phyloP scores from a whole-genome alignment of 1,139 yeast genomes.

The Geotrichum fermentans region DNA sequence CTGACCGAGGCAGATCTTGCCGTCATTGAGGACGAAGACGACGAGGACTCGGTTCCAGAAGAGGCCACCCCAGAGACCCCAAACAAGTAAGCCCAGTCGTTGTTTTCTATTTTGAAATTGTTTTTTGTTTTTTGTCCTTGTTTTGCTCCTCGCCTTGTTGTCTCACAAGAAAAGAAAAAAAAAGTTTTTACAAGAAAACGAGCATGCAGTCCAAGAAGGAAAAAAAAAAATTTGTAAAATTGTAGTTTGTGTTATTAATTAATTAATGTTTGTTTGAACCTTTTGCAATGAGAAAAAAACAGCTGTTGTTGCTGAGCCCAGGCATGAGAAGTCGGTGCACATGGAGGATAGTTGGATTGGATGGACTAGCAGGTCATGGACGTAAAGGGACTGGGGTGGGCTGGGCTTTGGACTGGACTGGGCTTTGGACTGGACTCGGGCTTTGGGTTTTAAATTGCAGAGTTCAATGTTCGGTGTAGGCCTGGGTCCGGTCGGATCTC shows the following conservation, averaged over 20 bases:
- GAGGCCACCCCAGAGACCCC: background rate
- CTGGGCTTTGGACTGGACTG: no score
- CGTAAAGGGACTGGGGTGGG: no score
- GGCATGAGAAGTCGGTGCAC: no score
- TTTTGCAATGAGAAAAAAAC: background rate
- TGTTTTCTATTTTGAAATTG: no score
- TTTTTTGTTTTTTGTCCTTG: background rate
- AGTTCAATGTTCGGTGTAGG: no score
- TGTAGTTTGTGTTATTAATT: conserved; percentile 1
- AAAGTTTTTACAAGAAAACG: background rate
- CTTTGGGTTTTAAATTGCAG: no score
- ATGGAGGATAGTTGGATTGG: no score
- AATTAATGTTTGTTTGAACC: conserved; percentile 1
- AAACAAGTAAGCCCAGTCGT: background rate
- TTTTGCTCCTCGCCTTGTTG: background rate
- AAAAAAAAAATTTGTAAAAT: background rate
- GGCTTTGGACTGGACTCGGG: no score
- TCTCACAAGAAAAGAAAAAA: background rate
- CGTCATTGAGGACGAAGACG: conserved; percentile 6
- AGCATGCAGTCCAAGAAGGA: background rate
- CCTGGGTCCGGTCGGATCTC: no score
- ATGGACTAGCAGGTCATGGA: no score
- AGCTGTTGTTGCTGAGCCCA: background rate
- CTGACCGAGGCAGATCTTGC: conserved; percentile 1
- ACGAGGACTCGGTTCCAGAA: background rate